Conservation (phyloP, 2,329 filamentous ascomycete genomes). For the Talaromyces atroroseus region DNA sequence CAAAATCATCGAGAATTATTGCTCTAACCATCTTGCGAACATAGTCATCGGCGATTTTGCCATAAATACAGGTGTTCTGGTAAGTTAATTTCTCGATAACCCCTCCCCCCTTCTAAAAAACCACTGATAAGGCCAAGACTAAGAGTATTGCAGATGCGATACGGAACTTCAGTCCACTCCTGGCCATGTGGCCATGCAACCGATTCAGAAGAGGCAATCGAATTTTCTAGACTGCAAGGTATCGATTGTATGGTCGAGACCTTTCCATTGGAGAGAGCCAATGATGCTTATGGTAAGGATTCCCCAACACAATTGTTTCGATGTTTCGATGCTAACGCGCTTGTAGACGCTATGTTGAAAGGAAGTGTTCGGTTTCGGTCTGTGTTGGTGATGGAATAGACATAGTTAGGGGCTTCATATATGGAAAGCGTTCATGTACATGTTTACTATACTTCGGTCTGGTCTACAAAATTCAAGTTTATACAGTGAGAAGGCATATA, state of each 20-base stretch:
- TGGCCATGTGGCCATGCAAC: constrained; percentile 52
- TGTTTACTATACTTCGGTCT: not conserved
- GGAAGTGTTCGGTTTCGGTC: constrained; percentile 48
- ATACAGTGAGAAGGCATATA: not conserved
- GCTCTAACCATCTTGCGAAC: not conserved
- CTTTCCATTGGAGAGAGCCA: constrained; percentile 27
- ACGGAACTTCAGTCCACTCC: constrained; percentile 44
- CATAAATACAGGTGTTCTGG: constrained; percentile 13
- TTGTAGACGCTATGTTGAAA: constrained; percentile 44
- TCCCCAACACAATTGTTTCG: not conserved
- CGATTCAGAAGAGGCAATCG: constrained; percentile 45
- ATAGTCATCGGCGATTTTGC: constrained; percentile 7
- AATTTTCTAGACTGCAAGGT: constrained; percentile 16
- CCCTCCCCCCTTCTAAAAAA: no score
- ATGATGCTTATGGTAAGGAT: constrained; percentile 45
- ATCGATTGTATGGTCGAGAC: constrained; percentile 17
- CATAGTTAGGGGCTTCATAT: no score
- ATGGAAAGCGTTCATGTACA: not conserved
- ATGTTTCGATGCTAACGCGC: not conserved
- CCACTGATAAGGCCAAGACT: not conserved
- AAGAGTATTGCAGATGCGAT: constrained; percentile 34
- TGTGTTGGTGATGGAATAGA: constrained; percentile 44
- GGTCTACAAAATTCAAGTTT: not conserved
- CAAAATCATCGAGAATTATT: not conserved
- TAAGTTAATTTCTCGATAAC: constrained; percentile 14